Evolutionary conservation across 78 protist genomes (phyloP), one percentile per base, ranked within the genome.

Genomic region (Protostelium mycophagum): DNA sequence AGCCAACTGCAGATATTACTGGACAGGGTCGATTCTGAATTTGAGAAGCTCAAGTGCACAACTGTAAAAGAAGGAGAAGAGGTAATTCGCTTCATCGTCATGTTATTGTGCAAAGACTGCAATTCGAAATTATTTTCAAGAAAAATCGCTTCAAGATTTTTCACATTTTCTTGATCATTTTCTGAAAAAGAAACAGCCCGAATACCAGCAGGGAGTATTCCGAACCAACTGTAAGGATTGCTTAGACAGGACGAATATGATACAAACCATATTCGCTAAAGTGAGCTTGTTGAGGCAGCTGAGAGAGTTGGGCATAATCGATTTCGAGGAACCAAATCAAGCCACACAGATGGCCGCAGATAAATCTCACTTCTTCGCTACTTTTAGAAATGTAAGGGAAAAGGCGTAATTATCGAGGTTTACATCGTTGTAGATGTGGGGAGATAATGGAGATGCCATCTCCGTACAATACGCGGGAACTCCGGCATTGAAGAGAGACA

Each of bases 201-300:
- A 29, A 5, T 29, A 38, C 16, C 98, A 96, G 89, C n/a, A 87
- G 0, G 96, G 96, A 28, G 93, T 94, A 28, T 28, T 98, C 34
- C 96, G 99, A 35, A 94, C 97, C 36, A 98, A 98, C 90, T 98
- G 99, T 85, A 95, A 97, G 38, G 99, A 98, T 85, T 96, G 97
- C 89, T 87, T 98, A 1, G 99, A 98, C 38, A 85, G 99, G 28
- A 98, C 99, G 83, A 98, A 98, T 86, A 98, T 98, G 16, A 97
- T 94, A 0, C 98, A 98, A 91, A 34, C 89, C 9, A 28, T 95
- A 29, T n/a, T 97, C 28, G 92, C 94, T 29, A 37, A 87, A 31
- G 29, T 31, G 0, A 28, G 37, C 25, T 88, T 97, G 1, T 84
- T 0, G 34, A 36, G 34, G 34, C 96, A 89, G 85, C 36, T 96